These are phyloP conservation scores for Rickenella mellea DNA, from an alignment of 768 basidiomycete genomes.

Conservation along the genomic window DNA sequence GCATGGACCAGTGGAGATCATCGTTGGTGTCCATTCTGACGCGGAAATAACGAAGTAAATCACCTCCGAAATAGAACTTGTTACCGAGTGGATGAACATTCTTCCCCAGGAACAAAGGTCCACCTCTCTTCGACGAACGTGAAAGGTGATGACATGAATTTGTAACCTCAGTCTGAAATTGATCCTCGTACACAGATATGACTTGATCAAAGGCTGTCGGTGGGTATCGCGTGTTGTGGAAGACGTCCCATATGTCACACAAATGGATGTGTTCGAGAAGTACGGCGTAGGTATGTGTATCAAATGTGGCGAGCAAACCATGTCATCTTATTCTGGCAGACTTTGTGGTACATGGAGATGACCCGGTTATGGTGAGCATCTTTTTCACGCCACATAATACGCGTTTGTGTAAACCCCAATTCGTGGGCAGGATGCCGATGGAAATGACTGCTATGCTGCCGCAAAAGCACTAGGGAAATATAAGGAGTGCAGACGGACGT, in stretches of 20 bases:
- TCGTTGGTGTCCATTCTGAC: conserved; percentile 9
- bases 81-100: too few species aligned
- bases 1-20: conserved; percentile 5
- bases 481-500: conserved; percentile 9
- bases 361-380: conserved; percentile 5
- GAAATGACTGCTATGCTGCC: conserved; percentile 8
- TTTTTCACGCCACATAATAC: neutral
- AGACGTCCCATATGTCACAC: conserved; percentile 9
- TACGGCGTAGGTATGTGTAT: conserved; percentile 7
- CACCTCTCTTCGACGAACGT: conserved; percentile 9
- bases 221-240: conserved; percentile 10
- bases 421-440: conserved; percentile 5
- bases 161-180: neutral
- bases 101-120: conserved; percentile 8
- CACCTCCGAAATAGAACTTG: neutral
- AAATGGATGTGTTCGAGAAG: conserved; percentile 1
- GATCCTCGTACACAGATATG: conserved; percentile 4
- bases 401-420: neutral
- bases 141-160: conserved; percentile 5
- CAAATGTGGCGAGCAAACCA: too few species aligned
- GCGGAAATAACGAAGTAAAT: conserved; percentile 8
- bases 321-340: conserved; percentile 3
- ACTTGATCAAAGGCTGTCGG: conserved; percentile 8
- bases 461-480: conserved; percentile 7
- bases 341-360: conserved; percentile 11